Evolutionary conservation across 2,329 filamentous ascomycete genomes (phyloP).

Genomic region (Aspergillus sp.): DNA sequence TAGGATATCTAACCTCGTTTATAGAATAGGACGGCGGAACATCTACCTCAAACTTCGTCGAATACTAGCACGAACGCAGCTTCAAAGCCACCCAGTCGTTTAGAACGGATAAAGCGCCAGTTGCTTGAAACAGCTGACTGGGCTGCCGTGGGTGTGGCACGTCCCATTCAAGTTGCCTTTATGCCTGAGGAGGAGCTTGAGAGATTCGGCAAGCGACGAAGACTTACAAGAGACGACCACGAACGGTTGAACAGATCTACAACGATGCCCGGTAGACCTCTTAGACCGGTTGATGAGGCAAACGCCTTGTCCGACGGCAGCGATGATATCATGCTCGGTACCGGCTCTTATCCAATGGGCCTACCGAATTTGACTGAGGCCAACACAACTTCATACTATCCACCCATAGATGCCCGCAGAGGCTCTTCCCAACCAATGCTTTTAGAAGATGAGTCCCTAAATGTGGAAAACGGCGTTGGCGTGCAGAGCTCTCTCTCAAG

Average conservation of each 20-base stretch:
- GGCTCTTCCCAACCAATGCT: slow-evolving; percentile 33
- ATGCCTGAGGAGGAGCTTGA: slow-evolving; percentile 28
- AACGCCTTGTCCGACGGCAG: too few species aligned
- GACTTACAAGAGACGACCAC: slow-evolving; percentile 32
- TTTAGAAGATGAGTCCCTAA: slow-evolving; percentile 24
- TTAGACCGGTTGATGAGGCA: not conserved
- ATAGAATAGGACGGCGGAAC: not conserved
- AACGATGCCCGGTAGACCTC: not conserved
- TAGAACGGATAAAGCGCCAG: slow-evolving; percentile 32
- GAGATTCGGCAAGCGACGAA: slow-evolving; percentile 37
- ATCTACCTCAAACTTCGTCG: not conserved
- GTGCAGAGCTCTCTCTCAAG: not conserved
- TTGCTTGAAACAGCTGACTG: slow-evolving; percentile 39
- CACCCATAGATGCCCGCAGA: slow-evolving; percentile 9
- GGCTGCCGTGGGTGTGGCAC: slow-evolving; percentile 35
- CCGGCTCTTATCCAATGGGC: not conserved
- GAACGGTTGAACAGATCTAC: slow-evolving; percentile 21
- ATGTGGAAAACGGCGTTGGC: not conserved
- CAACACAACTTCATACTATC: not conserved
- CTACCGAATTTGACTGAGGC: too few species aligned
- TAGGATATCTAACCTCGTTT: not conserved
- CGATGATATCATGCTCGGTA: slow-evolving; percentile 3
- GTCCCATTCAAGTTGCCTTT: slow-evolving; percentile 36
- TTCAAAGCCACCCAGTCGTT: slow-evolving; percentile 1
- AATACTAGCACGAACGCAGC: not conserved